Evolutionary conservation across 495 filamentous ascomycete genomes (phyloP).

Genomic region (Neurospora sp.): DNA sequence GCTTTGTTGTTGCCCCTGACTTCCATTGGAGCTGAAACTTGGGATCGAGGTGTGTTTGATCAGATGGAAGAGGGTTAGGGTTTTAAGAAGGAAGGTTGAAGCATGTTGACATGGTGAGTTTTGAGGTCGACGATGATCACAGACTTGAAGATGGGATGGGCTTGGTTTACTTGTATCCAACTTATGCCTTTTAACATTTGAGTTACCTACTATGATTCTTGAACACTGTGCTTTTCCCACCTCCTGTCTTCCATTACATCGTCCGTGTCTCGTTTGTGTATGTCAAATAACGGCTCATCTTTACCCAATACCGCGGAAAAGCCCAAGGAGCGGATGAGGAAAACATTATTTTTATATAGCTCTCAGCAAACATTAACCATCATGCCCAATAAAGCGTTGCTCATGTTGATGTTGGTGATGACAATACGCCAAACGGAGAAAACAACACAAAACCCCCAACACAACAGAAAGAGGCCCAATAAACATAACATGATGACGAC

Average conservation of each 20-base stretch:
- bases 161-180: neutral
- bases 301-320: neutral
- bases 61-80: neutral
- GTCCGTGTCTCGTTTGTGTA: neutral
- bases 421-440: neutral
- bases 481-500: neutral
- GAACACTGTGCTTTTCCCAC: neutral
- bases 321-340: neutral
- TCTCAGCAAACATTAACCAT: neutral
- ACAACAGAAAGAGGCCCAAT: neutral
- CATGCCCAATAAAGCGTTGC: neutral
- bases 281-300: neutral
- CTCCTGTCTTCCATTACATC: neutral
- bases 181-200: neutral
- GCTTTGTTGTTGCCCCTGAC: neutral
- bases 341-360: neutral
- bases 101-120: neutral
- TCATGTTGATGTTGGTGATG: neutral
- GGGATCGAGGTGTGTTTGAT: neutral
- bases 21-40: neutral
- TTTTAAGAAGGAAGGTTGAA: too few species aligned
- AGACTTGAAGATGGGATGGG: neutral
- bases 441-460: neutral
- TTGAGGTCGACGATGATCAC: neutral
- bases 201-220: neutral